These are phyloP conservation scores for Thielaviopsis euricoi DNA, from an alignment of 2,329 filamentous ascomycete genomes.

Conservation along the genomic window DNA sequence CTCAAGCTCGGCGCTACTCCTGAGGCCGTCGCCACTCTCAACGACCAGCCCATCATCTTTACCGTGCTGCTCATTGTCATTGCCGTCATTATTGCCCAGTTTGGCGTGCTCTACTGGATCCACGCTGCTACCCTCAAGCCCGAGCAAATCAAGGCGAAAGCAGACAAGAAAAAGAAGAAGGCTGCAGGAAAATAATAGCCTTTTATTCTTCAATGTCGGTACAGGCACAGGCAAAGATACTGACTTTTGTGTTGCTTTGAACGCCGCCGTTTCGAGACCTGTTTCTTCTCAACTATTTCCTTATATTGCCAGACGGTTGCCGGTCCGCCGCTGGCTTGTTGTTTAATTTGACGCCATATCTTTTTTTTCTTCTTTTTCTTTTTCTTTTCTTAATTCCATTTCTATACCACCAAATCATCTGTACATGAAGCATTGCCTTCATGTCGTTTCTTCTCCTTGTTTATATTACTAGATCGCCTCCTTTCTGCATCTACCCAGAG, in stretches of 20 bases:
- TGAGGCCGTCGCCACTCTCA: constrained; percentile 40
- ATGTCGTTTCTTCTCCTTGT: background rate
- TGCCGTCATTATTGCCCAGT: constrained; percentile 29
- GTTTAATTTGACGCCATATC: background rate
- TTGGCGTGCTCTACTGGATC: constrained; percentile 37
- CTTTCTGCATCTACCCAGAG: background rate
- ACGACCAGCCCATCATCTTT: constrained; percentile 44
- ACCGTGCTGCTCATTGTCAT: constrained; percentile 39
- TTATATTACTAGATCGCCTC: background rate
- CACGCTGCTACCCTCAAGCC: constrained; percentile 44
- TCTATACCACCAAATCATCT: background rate
- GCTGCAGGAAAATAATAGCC: constrained; percentile 8
- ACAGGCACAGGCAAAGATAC: too few species aligned
- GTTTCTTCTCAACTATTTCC: background rate
- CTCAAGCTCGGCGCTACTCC: constrained; percentile 38
- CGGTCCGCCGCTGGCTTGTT: background rate
- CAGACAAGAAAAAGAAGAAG: constrained; percentile 22
- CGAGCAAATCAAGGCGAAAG: constrained; percentile 40
- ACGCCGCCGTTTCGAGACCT: too few species aligned
- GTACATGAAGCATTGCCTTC: background rate
- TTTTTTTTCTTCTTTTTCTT: background rate
- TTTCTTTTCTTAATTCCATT: background rate
- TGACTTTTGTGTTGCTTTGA: too few species aligned
- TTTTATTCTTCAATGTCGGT: too few species aligned
- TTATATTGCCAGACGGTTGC: background rate